Evolutionary conservation across 768 basidiomycete species (phyloP).

Genomic region (Mycena belliarum): DNA sequence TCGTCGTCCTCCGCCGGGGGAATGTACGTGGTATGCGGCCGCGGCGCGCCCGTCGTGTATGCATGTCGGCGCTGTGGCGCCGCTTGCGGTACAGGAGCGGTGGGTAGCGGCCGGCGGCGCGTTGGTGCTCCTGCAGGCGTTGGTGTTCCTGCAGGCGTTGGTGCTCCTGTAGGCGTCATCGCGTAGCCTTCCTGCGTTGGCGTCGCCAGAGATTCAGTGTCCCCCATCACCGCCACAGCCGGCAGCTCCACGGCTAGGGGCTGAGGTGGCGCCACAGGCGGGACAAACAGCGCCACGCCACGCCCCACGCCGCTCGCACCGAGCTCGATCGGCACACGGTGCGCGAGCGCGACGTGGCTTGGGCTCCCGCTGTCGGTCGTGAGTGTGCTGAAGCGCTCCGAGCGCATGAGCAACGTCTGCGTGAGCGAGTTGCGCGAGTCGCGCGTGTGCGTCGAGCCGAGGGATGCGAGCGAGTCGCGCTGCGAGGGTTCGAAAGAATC

Average conservation of each 20-base stretch:
- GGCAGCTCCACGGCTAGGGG: too few relatives aligned
- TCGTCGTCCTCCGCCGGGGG: constrained; percentile 11
- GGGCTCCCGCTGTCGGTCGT: constrained; percentile 36
- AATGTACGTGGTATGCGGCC: constrained; percentile 17
- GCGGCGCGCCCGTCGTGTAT: constrained; percentile 13
- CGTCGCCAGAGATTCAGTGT: too few relatives aligned
- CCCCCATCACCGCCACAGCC: too few relatives aligned
- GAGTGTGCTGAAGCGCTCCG: constrained; percentile 39
- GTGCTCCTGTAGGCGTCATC: background rate
- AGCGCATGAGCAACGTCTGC: constrained; percentile 8
- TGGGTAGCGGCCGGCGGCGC: background rate
- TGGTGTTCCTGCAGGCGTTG: background rate
- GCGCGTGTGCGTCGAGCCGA: background rate
- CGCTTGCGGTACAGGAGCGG: background rate
- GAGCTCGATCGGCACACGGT: constrained; percentile 34
- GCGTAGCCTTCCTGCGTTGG: background rate
- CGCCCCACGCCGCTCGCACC: constrained; percentile 28
- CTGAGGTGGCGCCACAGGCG: too few relatives aligned
- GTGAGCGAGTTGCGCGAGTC: background rate
- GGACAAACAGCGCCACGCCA: constrained; percentile 38
- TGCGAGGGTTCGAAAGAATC: too few relatives aligned
- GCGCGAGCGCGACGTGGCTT: constrained; percentile 35
- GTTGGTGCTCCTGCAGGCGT: background rate
- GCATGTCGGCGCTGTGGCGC: constrained; percentile 9
- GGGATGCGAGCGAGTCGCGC: constrained; percentile 6